A percentile compares a stretch with the other conserved stretches of the same genome.
Evolutionary conservation across 1,284 basidiomycete species (phyloP).

Genomic region (Cerrena zonata): DNA sequence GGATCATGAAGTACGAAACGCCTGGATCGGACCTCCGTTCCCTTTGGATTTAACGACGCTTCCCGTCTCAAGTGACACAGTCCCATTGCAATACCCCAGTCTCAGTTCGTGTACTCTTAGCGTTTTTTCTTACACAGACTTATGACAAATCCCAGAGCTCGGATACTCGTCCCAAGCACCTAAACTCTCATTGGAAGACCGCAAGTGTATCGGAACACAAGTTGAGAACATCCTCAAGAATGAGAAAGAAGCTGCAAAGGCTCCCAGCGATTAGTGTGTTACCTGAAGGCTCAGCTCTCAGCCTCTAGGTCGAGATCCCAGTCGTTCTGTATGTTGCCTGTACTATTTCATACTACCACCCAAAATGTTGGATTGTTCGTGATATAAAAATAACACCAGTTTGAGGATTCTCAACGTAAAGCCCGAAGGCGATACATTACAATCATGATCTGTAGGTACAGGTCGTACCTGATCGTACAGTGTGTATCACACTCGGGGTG

Average conservation of each 20-base stretch:
- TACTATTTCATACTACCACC: not conserved
- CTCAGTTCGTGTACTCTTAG: slow-evolving; percentile 47
- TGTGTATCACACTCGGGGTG: too few species aligned
- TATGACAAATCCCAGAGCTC: slow-evolving; percentile 32
- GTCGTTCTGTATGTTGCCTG: not conserved
- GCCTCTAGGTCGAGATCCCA: too few species aligned
- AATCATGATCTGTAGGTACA: too few species aligned
- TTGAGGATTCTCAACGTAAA: too few species aligned
- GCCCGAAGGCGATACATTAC: too few species aligned
- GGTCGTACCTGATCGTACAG: too few species aligned
- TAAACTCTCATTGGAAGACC: slow-evolving; percentile 40
- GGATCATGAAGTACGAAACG: slow-evolving; percentile 60
- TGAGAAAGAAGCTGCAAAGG: slow-evolving; percentile 51
- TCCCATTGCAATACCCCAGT: slow-evolving; percentile 68
- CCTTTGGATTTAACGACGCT: slow-evolving; percentile 58
- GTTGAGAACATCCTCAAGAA: slow-evolving; percentile 44
- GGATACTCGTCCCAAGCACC: slow-evolving; percentile 46
- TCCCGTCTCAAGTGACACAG: slow-evolving; percentile 40
- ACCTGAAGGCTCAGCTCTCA: too few species aligned
- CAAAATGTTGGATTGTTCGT: not conserved
- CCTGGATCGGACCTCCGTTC: slow-evolving; percentile 68
- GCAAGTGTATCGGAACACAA: slow-evolving; percentile 40
- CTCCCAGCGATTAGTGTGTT: slow-evolving; percentile 30
- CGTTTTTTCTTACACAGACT: not conserved
- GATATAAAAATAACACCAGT: not conserved